Evolutionary conservation across 805 yeast species (phyloP), one percentile per base, ranked within the genome.

Genomic region (Pichia thaimueangensis): DNA sequence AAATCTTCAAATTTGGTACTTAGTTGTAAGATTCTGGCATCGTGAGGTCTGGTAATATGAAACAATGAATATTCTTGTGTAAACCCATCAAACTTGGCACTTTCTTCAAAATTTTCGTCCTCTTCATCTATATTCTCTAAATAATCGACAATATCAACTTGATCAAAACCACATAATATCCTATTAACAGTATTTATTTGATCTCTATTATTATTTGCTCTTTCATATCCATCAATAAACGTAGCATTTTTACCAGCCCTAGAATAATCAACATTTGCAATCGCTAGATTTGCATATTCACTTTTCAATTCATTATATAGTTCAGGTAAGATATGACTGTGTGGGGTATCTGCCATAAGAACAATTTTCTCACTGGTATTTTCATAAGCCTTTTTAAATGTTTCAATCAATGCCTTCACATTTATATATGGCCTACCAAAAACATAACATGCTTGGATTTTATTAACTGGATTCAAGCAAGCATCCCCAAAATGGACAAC

Each of bases 401-500:
- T 56, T 0, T 51, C 53, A 0, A 68, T 53, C 0, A 79, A 52
- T 0, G 37, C 30, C 0, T 63, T 68, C 2, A 68, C 12, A 43
- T 84, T 75, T 20, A 85, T 48, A 9, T 59, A 60, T 2, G 89
- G 86, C 45, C 67, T 71, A 2, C 96, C 95, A 59, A 89, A 79
- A 0, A 86, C 82, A 56, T 86, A 91, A 0, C 81, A 77, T 0
- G 88, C 86, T 0, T 84, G 79, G n/a, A 86, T 58, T 34, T 76
- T 76, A 35, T 76, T 78, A 6, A 86, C 79, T 0, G 88, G 83
- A 52, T 83, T 88, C 56, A 93, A 63, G 61, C 98, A 93, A 0
- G 97, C 91, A 57, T 87, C 95, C 3, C 98, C 98, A 62, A 89
- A 86, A 62, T 93, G 98, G 2, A 89, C 78, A 23, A 93, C 86